Base-by-base conservation (phyloP, 768 basidiomycete species). In the Russula sp. region DNA sequence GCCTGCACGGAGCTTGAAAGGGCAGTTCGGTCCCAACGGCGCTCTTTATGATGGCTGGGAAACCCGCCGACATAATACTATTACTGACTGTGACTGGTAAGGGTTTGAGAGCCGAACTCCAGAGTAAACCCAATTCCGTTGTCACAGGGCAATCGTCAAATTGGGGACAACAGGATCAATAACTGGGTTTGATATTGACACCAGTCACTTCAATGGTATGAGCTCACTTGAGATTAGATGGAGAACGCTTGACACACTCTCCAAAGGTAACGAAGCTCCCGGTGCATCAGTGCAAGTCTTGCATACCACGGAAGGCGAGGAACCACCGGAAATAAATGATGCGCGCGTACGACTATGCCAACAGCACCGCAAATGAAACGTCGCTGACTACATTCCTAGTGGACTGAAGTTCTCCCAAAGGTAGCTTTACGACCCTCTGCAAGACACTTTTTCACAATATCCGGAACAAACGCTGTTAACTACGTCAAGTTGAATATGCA, bases 21-120 rank as follows among this genome's bases (percentile, higher is more conserved):
- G 97, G n/a, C 92, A 94, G 67, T 99, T 94, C 68, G 96, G 96
- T 7, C 90, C 93, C 3, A 96, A 94, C 45, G 97, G 97, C 25
- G 96, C 96, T 0, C 74, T 98, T 25, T 98, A 81, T 73, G 91
- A 87, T 66, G 97, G 95, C 56, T 99, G 97, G 97, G 97, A 99
- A 73, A 82, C 81, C 32, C 78, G 93, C 45, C 76, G 97, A 67
- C 97, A 99, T 73, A 98, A 97, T 73, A 84, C 88, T 73, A 98
- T 96, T 73, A 84, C 88, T 1, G 70, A 79, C 2, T 83, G 86
- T 69, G 97, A 99, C 72, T 98, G 97, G 96, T 93, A 66, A 53
- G 75, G 59, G 61, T 38, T 34, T 41, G 36, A 35, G 56, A 52
- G 6, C 13, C 16, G 35, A 42, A 3, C 48, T 32, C 9, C 16